phyloP scores from a whole-genome alignment of 768 basidiomycete genomes.

The Gymnopilus dilepis region DNA sequence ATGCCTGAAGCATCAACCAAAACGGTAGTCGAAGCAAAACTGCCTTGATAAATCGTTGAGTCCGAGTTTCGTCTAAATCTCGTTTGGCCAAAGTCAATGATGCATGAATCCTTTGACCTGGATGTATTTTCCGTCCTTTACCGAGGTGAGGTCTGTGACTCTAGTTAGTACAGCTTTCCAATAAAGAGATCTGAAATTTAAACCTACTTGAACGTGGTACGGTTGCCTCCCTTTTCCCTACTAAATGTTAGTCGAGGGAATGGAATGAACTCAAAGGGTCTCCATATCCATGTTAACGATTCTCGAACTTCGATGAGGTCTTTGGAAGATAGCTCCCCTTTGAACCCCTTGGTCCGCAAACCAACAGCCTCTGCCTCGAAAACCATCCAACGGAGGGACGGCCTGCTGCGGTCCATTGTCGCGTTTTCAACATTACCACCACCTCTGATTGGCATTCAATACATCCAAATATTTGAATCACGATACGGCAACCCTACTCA shows the following conservation, averaged over 20 bases:
- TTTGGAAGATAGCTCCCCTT: conserved; percentile 8
- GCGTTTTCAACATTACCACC: conserved; percentile 26
- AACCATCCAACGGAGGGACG: conserved; percentile 31
- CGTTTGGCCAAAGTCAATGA: conserved; percentile 12
- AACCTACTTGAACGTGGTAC: conserved; percentile 14
- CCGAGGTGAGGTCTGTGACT: conserved; percentile 24
- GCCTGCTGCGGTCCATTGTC: conserved; percentile 25
- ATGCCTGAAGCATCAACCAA: no score
- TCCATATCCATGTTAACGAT: conserved; percentile 28
- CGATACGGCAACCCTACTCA: no score
- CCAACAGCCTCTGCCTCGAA: conserved; percentile 26
- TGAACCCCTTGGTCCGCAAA: conserved; percentile 18
- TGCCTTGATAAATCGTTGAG: no score
- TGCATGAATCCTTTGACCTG: conserved; percentile 25
- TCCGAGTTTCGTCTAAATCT: no score
- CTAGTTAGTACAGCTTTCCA: not conserved
- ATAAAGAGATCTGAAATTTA: not conserved
- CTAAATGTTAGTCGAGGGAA: conserved; percentile 12
- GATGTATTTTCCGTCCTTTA: conserved; percentile 20
- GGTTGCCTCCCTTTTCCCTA: conserved; percentile 5
- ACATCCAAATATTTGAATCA: not conserved
- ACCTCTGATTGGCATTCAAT: conserved; percentile 18
- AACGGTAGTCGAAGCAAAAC: no score
- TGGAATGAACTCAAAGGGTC: conserved; percentile 20
- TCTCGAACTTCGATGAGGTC: conserved; percentile 21